phyloP scores from a whole-genome alignment of 768 basidiomycete species.

The Crepidotus variabilis region DNA sequence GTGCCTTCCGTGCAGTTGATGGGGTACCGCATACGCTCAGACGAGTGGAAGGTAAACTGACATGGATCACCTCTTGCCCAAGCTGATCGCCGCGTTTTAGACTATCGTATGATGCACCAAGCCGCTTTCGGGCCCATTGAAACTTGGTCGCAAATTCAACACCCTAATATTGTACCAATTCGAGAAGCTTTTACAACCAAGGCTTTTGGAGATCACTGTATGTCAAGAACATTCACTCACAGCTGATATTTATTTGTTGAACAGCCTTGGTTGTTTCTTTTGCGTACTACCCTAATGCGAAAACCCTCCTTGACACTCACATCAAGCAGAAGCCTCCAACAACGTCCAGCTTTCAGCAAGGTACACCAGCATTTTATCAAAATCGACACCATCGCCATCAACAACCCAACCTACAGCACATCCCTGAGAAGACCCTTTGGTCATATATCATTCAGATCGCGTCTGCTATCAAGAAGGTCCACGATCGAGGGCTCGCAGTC shows the following conservation, averaged over 20 bases:
- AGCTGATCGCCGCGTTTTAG: constrained; percentile 34
- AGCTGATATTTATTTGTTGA: not conserved
- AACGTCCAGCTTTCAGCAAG: constrained; percentile 26
- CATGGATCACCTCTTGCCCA: constrained; percentile 4
- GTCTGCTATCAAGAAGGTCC: constrained; percentile 81
- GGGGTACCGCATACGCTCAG: constrained; percentile 75
- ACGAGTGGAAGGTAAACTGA: constrained; percentile 77
- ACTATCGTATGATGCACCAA: constrained; percentile 80
- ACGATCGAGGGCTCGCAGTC: constrained; percentile 76
- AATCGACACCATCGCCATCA: constrained; percentile 13
- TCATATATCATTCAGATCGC: constrained; percentile 89
- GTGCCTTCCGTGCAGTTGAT: constrained; percentile 73
- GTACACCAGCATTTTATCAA: constrained; percentile 13
- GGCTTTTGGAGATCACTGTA: constrained; percentile 90
- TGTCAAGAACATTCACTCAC: constrained; percentile 22
- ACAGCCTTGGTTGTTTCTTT: constrained; percentile 89
- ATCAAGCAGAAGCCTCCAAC: constrained; percentile 53
- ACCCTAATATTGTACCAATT: constrained; percentile 81
- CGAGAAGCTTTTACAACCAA: constrained; percentile 94
- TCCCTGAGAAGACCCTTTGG: constrained; percentile 87
- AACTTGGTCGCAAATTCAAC: constrained; percentile 77
- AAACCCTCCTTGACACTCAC: constrained; percentile 78
- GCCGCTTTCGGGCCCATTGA: constrained; percentile 81
- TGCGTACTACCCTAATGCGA: constrained; percentile 80
- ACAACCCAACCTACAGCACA: constrained; percentile 22